A percentile compares a stretch with the other conserved stretches of the same genome.
Evolutionary conservation across 106 monocot genomes (phyloP).

Genomic region (Phalaenopsis equestris): DNA sequence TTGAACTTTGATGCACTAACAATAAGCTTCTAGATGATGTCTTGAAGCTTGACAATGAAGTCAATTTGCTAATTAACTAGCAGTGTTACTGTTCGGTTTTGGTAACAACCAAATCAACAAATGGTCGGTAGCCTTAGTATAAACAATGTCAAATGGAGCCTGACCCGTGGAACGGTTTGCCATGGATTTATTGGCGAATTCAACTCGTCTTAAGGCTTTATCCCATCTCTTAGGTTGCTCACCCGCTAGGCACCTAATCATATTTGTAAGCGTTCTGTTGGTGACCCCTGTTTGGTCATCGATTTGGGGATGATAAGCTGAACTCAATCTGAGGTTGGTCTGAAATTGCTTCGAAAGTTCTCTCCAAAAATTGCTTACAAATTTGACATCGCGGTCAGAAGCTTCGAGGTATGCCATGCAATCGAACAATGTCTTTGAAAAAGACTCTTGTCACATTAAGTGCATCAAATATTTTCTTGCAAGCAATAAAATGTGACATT

Average conservation of each 20-base stretch:
- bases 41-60: too few species aligned
- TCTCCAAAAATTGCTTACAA: too few species aligned
- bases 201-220: background rate
- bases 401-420: conserved; percentile 11
- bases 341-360: background rate
- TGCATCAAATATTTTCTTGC: background rate
- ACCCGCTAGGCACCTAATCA: background rate
- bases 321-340: background rate
- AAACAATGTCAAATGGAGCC: too few species aligned
- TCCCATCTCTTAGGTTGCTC: background rate
- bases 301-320: background rate
- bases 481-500: conserved; percentile 15
- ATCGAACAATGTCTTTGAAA: too few species aligned
- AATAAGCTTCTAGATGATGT: too few species aligned
- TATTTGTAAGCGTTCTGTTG: background rate
- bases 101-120: too few species aligned
- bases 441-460: background rate
- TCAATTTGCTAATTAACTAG: too few species aligned
- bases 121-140: too few species aligned
- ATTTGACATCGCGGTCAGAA: background rate
- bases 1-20: too few species aligned
- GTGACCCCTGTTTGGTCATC: background rate
- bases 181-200: background rate
- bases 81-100: too few species aligned
- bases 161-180: too few species aligned